Percentiles rank a stretch among this genome's conserved stretches.
phyloP scores from a whole-genome alignment of 2,329 filamentous ascomycete genomes.

The Fusarium robinianum region DNA sequence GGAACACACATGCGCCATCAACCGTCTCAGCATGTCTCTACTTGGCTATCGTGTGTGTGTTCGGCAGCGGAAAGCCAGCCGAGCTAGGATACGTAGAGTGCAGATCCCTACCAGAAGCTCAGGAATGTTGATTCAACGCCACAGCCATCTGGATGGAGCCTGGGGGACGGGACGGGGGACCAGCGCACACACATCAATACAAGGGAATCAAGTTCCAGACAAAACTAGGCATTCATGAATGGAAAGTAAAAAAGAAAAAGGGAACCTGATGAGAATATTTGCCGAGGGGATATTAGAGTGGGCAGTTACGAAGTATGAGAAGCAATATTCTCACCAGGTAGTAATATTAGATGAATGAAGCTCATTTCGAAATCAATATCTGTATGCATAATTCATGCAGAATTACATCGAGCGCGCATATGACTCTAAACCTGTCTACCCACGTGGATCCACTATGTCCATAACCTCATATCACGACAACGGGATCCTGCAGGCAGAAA shows the following conservation, averaged over 20 bases:
- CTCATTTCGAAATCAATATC: conserved; percentile 8
- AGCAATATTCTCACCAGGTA: no score
- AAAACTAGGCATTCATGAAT: no score
- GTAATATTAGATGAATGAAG: no score
- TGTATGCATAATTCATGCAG: conserved; percentile 22
- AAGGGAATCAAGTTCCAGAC: no score
- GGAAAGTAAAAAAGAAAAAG: no score
- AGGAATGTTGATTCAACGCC: conserved; percentile 26
- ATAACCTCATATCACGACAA: no score
- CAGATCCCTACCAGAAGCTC: conserved; percentile 24
- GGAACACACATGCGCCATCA: conserved; percentile 7
- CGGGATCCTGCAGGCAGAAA: conserved; percentile 28
- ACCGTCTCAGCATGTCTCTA: conserved; percentile 23
- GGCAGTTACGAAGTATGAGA: no score
- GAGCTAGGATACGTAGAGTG: conserved; percentile 24
- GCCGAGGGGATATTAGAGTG: no score
- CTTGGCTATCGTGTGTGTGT: conserved; percentile 3
- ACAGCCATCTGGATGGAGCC: conserved; percentile 10
- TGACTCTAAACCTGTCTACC: neutral
- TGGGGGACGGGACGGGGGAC: neutral
- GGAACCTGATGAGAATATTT: no score
- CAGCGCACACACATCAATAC: conserved; percentile 7
- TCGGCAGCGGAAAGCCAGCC: conserved; percentile 28
- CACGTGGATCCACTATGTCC: conserved; percentile 13
- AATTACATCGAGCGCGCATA: conserved; percentile 14